These are phyloP conservation scores for Sugiyamaella japonica DNA, from an alignment of 1,139 yeast genomes.

Conservation along the genomic window DNA sequence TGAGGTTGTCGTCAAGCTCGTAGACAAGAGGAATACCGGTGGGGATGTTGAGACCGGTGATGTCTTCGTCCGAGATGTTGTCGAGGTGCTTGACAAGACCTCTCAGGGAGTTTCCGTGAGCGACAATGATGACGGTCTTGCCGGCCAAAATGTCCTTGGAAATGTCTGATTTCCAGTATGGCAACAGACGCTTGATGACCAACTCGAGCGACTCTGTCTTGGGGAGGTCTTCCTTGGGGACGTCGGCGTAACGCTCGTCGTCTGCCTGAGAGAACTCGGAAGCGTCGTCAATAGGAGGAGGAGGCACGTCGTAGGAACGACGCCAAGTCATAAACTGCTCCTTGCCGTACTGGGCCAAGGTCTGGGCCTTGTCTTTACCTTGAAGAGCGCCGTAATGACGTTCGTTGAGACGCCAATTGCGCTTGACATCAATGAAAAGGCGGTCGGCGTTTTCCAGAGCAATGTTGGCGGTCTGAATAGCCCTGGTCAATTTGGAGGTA, in stretches of 20 bases:
- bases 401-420: constrained; percentile 98
- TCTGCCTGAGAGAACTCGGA: constrained; percentile 82
- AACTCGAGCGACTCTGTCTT: constrained; percentile 92
- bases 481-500: constrained; percentile 92
- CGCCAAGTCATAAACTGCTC: constrained; percentile 97
- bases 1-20: constrained; percentile 85
- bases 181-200: constrained; percentile 95
- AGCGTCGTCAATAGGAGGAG: constrained; percentile 79
- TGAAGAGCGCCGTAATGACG: constrained; percentile 99
- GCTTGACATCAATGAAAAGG: constrained; percentile 86
- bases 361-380: constrained; percentile 97
- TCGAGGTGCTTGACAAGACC: constrained; percentile 96
- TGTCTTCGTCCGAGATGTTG: constrained; percentile 86
- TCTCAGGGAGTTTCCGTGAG: constrained; percentile 99
- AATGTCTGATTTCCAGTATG: constrained; percentile 96
- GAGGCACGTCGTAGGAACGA: constrained; percentile 97
- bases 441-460: constrained; percentile 90
- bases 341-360: constrained; percentile 82
- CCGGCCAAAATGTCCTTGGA: constrained; percentile 80
- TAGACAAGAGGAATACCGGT: constrained; percentile 98
- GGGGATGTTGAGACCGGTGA: constrained; percentile 94
- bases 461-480: constrained; percentile 96
- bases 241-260: constrained; percentile 79
- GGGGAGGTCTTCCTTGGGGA: constrained; percentile 86
- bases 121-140: constrained; percentile 90